Percentiles rank a stretch among this genome's conserved stretches.
Evolutionary conservation across 768 basidiomycete species (phyloP).

Genomic region (Russula abietina): DNA sequence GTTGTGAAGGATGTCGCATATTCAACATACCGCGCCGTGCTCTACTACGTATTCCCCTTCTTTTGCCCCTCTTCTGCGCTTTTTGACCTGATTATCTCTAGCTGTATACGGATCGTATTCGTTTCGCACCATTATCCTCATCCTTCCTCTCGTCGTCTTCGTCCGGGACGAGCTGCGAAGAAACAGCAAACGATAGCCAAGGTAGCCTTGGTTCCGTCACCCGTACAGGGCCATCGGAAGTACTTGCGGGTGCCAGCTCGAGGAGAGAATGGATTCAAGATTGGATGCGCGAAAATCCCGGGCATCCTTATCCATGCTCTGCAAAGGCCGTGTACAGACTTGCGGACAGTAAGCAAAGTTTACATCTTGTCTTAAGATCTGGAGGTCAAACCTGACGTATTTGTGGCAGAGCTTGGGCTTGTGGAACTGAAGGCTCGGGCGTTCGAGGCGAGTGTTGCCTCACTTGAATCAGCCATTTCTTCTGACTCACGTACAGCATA

Average conservation of each 20-base stretch:
- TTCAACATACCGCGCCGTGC: conserved; percentile 55
- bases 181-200: conserved; percentile 35
- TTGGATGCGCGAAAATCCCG: conserved; percentile 58
- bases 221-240: conserved; percentile 25
- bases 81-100: conserved; percentile 28
- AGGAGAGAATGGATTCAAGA: conserved; percentile 66
- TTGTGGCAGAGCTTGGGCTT: conserved; percentile 56
- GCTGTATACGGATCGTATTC: conserved; percentile 82
- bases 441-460: conserved; percentile 38
- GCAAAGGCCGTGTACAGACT: conserved; percentile 81
- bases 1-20: conserved; percentile 55
- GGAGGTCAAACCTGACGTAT: not conserved
- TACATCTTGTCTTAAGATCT: not conserved
- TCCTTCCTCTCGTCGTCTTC: conserved; percentile 39
- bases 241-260: conserved; percentile 28
- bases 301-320: conserved; percentile 65
- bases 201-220: conserved; percentile 26
- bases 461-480: not conserved
- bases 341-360: conserved; percentile 60
- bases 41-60: conserved; percentile 59
- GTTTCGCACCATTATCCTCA: conserved; percentile 80
- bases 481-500: conserved; percentile 46
- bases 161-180: conserved; percentile 11
- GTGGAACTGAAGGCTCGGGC: conserved; percentile 68
- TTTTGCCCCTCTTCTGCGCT: not conserved